Evolutionary conservation across 2,329 filamentous ascomycete genomes (phyloP).

Genomic region (Emericellopsis atlantica): DNA sequence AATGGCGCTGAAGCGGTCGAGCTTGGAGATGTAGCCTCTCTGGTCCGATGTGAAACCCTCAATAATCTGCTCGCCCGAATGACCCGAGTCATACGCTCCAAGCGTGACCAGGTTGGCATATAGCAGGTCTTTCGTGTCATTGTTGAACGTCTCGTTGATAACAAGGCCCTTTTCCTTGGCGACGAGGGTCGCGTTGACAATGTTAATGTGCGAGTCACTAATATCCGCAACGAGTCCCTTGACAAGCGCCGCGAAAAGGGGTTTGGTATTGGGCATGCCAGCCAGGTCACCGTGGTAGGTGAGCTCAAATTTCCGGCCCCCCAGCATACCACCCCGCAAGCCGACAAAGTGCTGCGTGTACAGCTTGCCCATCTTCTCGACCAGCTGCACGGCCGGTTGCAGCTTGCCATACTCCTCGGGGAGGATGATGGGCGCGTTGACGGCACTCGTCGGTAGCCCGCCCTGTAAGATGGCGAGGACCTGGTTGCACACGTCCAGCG

Average conservation of each 20-base stretch:
- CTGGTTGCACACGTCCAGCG: constrained; percentile 71
- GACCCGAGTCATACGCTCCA: constrained; percentile 31
- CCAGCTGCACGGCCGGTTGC: constrained; percentile 61
- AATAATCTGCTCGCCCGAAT: constrained; percentile 30
- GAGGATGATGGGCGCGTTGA: constrained; percentile 71
- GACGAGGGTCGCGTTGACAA: constrained; percentile 67
- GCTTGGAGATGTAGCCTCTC: constrained; percentile 54
- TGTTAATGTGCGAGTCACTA: constrained; percentile 60
- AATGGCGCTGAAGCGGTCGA: constrained; percentile 61
- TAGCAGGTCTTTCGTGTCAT: constrained; percentile 43
- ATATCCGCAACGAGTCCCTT: constrained; percentile 64
- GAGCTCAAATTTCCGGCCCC: constrained; percentile 61
- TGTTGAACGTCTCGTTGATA: constrained; percentile 58
- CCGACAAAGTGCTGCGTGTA: constrained; percentile 64
- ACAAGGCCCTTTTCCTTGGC: constrained; percentile 67
- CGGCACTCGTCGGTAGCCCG: constrained; percentile 61
- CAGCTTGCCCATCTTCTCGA: constrained; percentile 68
- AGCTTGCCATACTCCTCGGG: constrained; percentile 70
- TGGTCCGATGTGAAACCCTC: constrained; percentile 56
- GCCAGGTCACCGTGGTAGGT: constrained; percentile 68
- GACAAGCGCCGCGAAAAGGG: constrained; percentile 65
- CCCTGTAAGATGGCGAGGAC: constrained; percentile 62
- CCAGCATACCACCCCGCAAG: constrained; percentile 28
- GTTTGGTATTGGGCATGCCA: constrained; percentile 59
- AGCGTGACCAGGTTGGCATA: constrained; percentile 64